phyloP scores from a whole-genome alignment of 1,139 yeast species.

The Saccharomyces hybrid region DNA sequence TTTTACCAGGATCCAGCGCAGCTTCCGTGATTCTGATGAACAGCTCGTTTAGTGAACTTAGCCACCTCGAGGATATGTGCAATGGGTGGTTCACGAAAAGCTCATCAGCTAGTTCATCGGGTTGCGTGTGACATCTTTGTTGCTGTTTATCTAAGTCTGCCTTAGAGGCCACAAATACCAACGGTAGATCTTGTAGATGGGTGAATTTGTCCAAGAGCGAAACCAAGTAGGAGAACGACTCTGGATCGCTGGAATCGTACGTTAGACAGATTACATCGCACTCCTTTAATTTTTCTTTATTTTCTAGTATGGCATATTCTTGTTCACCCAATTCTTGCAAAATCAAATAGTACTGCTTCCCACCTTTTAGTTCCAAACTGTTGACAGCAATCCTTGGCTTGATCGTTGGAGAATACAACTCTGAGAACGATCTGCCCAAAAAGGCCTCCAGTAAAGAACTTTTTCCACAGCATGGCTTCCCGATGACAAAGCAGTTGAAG shows the following conservation, averaged over 20 bases:
- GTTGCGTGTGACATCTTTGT: slow-evolving; percentile 77
- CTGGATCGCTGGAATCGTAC: slow-evolving; percentile 93
- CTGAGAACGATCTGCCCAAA: slow-evolving; percentile 64
- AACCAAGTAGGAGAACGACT: slow-evolving; percentile 76
- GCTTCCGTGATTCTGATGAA: slow-evolving; percentile 85
- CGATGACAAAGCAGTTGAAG: slow-evolving; percentile 80
- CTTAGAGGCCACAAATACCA: slow-evolving; percentile 81
- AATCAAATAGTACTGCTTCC: slow-evolving; percentile 87
- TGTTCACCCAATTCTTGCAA: slow-evolving; percentile 84
- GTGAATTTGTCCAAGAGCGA: slow-evolving; percentile 56
- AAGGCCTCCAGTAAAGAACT: slow-evolving; percentile 77
- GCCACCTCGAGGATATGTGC: slow-evolving; percentile 87
- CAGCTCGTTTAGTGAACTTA: slow-evolving; percentile 73
- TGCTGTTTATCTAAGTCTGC: slow-evolving; percentile 95
- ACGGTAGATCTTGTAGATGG: slow-evolving; percentile 61
- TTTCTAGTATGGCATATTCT: slow-evolving; percentile 74
- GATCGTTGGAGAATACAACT: slow-evolving; percentile 71
- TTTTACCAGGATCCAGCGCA: slow-evolving; percentile 66
- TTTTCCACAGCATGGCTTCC: slow-evolving; percentile 81
- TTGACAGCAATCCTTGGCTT: slow-evolving; percentile 77
- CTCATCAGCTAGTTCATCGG: slow-evolving; percentile 71
- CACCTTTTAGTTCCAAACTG: slow-evolving; percentile 90
- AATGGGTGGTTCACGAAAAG: slow-evolving; percentile 56
- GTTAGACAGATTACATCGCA: slow-evolving; percentile 88
- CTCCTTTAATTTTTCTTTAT: slow-evolving; percentile 60